Evolutionary conservation across 2,329 filamentous ascomycete genomes (phyloP).

Genomic region (Trichoderma sp.): DNA sequence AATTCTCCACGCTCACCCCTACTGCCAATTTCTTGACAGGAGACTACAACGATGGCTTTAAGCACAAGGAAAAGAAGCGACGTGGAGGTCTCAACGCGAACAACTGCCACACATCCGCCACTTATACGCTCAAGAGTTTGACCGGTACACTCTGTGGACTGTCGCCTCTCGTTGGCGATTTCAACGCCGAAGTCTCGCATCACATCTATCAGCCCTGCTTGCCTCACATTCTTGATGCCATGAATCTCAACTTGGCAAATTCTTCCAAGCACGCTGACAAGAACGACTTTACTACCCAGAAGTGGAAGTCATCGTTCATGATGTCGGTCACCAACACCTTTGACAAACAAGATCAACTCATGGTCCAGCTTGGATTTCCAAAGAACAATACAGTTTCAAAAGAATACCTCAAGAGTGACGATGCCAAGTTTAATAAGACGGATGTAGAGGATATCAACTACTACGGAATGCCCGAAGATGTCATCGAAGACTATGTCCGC

Average conservation of each 20-base stretch:
- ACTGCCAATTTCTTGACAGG: conserved; percentile 42
- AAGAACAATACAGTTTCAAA: conserved; percentile 35
- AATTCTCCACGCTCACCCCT: conserved; percentile 37
- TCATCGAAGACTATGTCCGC: conserved; percentile 40
- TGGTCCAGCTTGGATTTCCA: conserved; percentile 38
- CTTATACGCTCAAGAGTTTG: conserved; percentile 50
- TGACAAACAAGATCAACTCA: conserved; percentile 40
- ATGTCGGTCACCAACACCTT: conserved; percentile 40
- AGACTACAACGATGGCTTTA: conserved; percentile 42
- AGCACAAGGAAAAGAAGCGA: conserved; percentile 32
- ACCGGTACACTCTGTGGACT: conserved; percentile 48
- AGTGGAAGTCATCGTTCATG: conserved; percentile 41
- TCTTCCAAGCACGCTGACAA: conserved; percentile 21
- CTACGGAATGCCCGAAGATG: conserved; percentile 41
- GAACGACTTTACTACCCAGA: conserved; percentile 34
- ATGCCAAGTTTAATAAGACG: conserved; percentile 38
- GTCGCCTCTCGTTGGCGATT: conserved; percentile 46
- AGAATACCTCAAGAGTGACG: conserved; percentile 39
- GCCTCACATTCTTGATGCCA: conserved; percentile 42
- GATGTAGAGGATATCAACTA: conserved; percentile 41
- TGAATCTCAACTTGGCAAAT: conserved; percentile 36
- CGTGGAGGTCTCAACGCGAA: conserved; percentile 47
- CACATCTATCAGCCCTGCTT: conserved; percentile 52
- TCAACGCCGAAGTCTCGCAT: conserved; percentile 47
- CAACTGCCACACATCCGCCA: conserved; percentile 46